These are phyloP conservation scores for Aureobasidium musti DNA, from an alignment of 2,329 filamentous ascomycete species.

Conservation along the genomic window DNA sequence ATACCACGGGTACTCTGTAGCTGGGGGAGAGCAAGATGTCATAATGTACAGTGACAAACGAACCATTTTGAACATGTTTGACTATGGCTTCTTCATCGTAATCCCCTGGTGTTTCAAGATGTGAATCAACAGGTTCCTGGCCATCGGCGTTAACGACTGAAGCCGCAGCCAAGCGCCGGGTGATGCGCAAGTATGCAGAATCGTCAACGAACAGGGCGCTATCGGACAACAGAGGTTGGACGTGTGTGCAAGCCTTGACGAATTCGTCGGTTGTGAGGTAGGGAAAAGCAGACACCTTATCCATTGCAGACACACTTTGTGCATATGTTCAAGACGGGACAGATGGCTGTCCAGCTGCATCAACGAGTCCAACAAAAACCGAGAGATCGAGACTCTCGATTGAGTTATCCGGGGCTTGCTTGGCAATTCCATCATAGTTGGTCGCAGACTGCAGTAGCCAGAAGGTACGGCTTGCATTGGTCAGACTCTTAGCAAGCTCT, in stretches of 20 bases:
- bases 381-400: conserved; percentile 3
- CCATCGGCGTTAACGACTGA: neutral
- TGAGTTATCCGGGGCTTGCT: conserved; percentile 21
- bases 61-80: conserved; percentile 32
- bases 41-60: conserved; percentile 37
- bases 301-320: neutral
- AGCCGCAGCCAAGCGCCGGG: conserved; percentile 11
- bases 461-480: conserved; percentile 9
- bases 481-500: conserved; percentile 6
- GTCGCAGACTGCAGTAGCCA: conserved; percentile 4
- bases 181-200: conserved; percentile 23
- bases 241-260: conserved; percentile 35
- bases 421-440: conserved; percentile 10
- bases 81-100: conserved; percentile 10
- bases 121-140: conserved; percentile 2
- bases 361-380: neutral
- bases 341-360: neutral
- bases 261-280: conserved; percentile 40
- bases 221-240: conserved; percentile 36
- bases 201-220: conserved; percentile 1
- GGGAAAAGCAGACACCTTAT: conserved; percentile 35
- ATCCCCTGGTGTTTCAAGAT: neutral
- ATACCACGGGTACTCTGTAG: conserved; percentile 51
- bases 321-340: neutral
- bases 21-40: conserved; percentile 48